These are phyloP conservation scores for Fusarium chlamydosporum DNA, from an alignment of 2,329 filamentous ascomycete species.

Conservation along the genomic window DNA sequence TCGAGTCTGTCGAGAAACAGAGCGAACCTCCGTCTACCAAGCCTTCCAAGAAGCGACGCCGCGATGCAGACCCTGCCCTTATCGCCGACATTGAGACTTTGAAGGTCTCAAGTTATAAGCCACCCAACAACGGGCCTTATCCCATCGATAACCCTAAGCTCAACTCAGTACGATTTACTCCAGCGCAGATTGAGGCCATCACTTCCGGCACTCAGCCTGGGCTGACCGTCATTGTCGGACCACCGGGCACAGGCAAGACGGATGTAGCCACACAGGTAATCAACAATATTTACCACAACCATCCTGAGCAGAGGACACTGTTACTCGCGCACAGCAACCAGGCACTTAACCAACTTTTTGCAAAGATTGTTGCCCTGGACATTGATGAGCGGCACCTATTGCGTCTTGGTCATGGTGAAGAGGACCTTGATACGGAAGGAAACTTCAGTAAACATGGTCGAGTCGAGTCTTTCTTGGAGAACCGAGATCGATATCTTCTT, in stretches of 20 bases:
- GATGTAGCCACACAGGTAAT: constrained; percentile 99
- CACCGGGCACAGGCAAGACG: constrained; percentile 98
- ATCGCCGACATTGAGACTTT: constrained; percentile 75
- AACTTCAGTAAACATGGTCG: constrained; percentile 95
- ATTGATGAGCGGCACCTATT: constrained; percentile 96
- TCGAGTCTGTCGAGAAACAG: constrained; percentile 74
- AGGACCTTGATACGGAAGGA: constrained; percentile 87
- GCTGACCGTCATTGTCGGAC: constrained; percentile 92
- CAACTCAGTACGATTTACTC: constrained; percentile 89
- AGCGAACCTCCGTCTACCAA: constrained; percentile 67
- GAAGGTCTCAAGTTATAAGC: constrained; percentile 90
- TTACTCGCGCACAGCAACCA: constrained; percentile 98
- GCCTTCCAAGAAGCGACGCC: constrained; percentile 87
- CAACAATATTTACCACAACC: constrained; percentile 99
- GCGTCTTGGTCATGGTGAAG: constrained; percentile 93
- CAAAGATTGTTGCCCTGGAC: constrained; percentile 95
- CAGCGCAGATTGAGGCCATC: constrained; percentile 92
- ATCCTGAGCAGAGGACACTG: constrained; percentile 90
- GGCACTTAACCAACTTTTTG: constrained; percentile 95
- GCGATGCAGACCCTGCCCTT: constrained; percentile 78
- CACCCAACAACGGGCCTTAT: constrained; percentile 90
- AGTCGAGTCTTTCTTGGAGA: constrained; percentile 95
- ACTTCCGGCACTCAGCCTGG: constrained; percentile 94
- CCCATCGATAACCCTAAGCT: constrained; percentile 84
- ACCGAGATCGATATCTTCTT: constrained; percentile 80